Evolutionary conservation across 768 basidiomycete genomes (phyloP).

Genomic region (Gyrodon lividus): DNA sequence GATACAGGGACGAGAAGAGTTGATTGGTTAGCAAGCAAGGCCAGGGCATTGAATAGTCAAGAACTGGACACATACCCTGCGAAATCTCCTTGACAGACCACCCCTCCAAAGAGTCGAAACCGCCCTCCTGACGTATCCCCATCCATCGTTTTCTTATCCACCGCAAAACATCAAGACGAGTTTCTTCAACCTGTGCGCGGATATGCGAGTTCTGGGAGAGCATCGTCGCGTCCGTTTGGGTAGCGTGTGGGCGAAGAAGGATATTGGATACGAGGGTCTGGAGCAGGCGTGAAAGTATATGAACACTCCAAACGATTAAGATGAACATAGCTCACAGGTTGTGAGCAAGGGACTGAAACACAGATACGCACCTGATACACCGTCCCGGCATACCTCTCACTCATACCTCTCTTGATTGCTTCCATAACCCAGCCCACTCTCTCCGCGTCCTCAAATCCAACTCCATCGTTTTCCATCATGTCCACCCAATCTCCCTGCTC

Average conservation of each 20-base stretch:
- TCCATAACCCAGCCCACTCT: conserved; percentile 76
- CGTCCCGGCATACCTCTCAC: conserved; percentile 58
- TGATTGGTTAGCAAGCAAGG: neutral
- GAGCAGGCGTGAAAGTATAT: neutral
- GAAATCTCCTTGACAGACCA: conserved; percentile 88
- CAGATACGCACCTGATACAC: conserved; percentile 69
- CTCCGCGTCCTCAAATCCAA: conserved; percentile 75
- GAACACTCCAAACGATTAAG: neutral
- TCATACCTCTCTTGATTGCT: conserved; percentile 58
- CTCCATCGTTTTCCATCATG: conserved; percentile 71
- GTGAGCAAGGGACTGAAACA: neutral
- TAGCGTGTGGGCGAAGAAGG: conserved; percentile 64
- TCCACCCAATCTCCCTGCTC: conserved; percentile 68
- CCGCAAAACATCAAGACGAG: conserved; percentile 40
- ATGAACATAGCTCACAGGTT: too few species aligned
- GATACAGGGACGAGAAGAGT: neutral
- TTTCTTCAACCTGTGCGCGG: conserved; percentile 70
- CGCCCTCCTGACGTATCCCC: conserved; percentile 68
- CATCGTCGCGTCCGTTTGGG: conserved; percentile 57
- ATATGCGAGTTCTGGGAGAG: conserved; percentile 69
- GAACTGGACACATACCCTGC: conserved; percentile 22
- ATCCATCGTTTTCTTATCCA: conserved; percentile 84
- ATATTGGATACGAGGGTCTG: conserved; percentile 74
- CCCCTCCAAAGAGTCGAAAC: conserved; percentile 77
- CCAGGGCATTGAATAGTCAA: neutral